These are phyloP conservation scores for Casuarina glauca DNA, from an alignment of 306 rosid genomes.

Conservation along the genomic window DNA sequence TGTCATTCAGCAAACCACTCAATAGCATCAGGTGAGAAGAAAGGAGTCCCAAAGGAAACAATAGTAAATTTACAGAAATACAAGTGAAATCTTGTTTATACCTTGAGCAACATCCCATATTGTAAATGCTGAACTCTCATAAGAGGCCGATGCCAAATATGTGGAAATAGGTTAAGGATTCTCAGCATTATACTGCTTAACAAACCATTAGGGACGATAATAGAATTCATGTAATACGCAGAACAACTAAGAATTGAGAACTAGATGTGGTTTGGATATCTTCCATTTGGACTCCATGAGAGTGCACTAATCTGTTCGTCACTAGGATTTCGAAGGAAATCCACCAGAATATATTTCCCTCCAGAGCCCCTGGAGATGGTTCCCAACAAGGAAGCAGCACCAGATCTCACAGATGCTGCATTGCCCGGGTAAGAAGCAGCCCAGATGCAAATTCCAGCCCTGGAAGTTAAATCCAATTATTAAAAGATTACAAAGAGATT, in stretches of 20 bases:
- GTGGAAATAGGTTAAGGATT: constrained; percentile 68
- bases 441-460: constrained; percentile 85
- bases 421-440: constrained; percentile 92
- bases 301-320: constrained; percentile 80
- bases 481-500: constrained; percentile 14
- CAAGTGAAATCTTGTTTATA: constrained; percentile 22
- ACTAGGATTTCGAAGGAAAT: constrained; percentile 69
- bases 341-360: constrained; percentile 70
- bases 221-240: constrained; percentile 16
- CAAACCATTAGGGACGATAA: background rate
- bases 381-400: constrained; percentile 72
- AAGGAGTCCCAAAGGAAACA: constrained; percentile 6
- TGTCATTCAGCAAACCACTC: constrained; percentile 17
- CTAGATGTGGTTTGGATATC: constrained; percentile 62
- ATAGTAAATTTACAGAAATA: constrained; percentile 10
- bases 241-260: constrained; percentile 6
- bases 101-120: constrained; percentile 99
- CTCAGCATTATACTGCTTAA: background rate
- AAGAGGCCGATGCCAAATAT: constrained; percentile 87
- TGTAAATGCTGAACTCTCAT: constrained; percentile 79
- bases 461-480: constrained; percentile 35
- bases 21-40: constrained; percentile 8
- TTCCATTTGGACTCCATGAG: constrained; percentile 97
- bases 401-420: constrained; percentile 79
- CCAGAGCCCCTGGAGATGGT: constrained; percentile 85